A percentile compares a stretch with the other conserved stretches of the same genome.
These are phyloP conservation scores for Apiospora hydei DNA, from an alignment of 2,329 filamentous ascomycete species.

Conservation along the genomic window DNA sequence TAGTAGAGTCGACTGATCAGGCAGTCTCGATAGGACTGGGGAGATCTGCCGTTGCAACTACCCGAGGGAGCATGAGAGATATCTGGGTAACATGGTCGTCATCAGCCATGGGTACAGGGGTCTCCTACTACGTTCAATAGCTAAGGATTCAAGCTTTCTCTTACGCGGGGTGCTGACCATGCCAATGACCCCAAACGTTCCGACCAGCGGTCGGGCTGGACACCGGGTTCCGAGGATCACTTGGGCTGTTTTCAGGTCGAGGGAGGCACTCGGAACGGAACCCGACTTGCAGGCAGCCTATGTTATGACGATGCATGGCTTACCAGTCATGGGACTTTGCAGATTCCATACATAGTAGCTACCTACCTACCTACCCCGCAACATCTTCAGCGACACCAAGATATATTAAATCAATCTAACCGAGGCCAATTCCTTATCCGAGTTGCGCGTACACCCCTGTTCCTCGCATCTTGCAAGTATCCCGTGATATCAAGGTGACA, in stretches of 20 bases:
- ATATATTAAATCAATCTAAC: neutral
- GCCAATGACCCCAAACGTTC: too few relatives aligned
- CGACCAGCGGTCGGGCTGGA: neutral
- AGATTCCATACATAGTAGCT: too few relatives aligned
- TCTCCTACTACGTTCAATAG: neutral
- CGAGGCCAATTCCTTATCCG: neutral
- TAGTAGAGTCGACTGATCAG: neutral
- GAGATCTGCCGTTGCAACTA: conserved; percentile 12
- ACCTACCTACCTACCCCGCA: neutral
- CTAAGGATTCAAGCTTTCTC: neutral
- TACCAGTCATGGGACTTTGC: neutral
- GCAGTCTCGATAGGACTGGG: neutral
- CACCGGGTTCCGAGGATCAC: neutral
- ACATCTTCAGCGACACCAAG: neutral
- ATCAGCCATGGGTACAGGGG: neutral
- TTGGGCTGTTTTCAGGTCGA: neutral
- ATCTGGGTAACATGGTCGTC: neutral
- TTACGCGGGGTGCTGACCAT: neutral
- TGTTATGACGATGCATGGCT: neutral
- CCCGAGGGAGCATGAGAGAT: neutral
- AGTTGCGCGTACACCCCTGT: neutral
- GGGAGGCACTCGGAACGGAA: neutral
- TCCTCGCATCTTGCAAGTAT: neutral
- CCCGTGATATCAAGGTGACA: neutral
- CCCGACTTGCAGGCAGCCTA: too few relatives aligned